Percentiles rank a stretch among this genome's conserved stretches.
Conservation (phyloP, 1,139 yeast genomes). For the Pichia sp. region DNA sequence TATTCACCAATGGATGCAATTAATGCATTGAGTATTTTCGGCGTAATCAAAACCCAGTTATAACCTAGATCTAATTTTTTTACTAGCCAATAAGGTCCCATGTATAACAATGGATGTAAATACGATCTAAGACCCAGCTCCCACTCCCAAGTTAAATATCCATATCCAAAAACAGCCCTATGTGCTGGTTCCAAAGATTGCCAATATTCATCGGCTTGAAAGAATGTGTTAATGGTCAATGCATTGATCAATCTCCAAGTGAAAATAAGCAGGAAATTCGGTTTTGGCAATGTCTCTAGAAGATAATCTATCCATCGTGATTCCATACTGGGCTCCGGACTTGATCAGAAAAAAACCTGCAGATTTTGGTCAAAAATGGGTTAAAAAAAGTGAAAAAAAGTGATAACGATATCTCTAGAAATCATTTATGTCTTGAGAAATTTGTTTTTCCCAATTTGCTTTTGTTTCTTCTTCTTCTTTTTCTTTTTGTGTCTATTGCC, state of each 20-base stretch:
- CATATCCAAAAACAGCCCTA: slow-evolving; percentile 63
- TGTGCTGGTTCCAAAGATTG: slow-evolving; percentile 95
- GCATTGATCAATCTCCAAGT: slow-evolving; percentile 52
- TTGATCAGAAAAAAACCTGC: background rate
- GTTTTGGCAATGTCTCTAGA: background rate
- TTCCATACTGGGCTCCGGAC: background rate
- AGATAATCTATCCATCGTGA: background rate
- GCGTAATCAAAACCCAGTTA: slow-evolving; percentile 38
- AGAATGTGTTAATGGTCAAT: slow-evolving; percentile 59
- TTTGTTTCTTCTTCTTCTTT: background rate
- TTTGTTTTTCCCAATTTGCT: background rate
- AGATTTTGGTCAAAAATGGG: too few species aligned
- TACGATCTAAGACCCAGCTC: slow-evolving; percentile 63
- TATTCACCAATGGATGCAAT: slow-evolving; percentile 71
- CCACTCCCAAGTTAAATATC: slow-evolving; percentile 97
- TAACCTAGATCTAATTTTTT: slow-evolving; percentile 28
- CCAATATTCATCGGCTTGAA: slow-evolving; percentile 96
- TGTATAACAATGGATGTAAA: slow-evolving; percentile 70
- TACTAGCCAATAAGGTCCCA: slow-evolving; percentile 33
- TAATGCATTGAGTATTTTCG: slow-evolving; percentile 63
- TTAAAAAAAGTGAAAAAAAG: too few species aligned
- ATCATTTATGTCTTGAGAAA: too few species aligned
- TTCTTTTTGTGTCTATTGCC: background rate
- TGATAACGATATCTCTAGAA: too few species aligned
- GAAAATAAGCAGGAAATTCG: slow-evolving; percentile 1